Evolutionary conservation across 2,329 filamentous ascomycete genomes (phyloP).

Genomic region (Xylaria sp.): DNA sequence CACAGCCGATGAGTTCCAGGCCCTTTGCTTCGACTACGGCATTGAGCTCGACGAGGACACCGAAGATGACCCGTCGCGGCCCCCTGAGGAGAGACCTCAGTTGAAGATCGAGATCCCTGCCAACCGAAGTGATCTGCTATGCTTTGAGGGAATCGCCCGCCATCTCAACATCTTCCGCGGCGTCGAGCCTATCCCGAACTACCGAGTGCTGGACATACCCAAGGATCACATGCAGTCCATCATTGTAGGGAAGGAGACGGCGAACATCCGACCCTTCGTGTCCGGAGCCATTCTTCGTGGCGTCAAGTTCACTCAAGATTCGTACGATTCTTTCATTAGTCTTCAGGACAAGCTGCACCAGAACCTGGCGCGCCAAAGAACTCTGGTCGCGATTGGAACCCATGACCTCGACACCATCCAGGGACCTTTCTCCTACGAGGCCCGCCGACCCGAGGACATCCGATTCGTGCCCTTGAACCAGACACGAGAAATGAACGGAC

Average conservation of each 20-base stretch:
- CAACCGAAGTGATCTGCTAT: constrained; percentile 20
- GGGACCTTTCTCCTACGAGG: constrained; percentile 96
- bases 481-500: constrained; percentile 77
- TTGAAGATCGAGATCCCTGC: constrained; percentile 21
- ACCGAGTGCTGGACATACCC: constrained; percentile 65
- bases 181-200: constrained; percentile 70
- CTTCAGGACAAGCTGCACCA: constrained; percentile 97
- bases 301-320: constrained; percentile 83
- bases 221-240: constrained; percentile 73
- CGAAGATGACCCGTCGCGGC: constrained; percentile 56
- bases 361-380: constrained; percentile 88
- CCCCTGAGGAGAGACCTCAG: constrained; percentile 17
- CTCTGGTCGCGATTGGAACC: constrained; percentile 93
- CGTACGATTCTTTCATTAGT: constrained; percentile 95
- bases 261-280: constrained; percentile 77
- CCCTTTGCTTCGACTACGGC: constrained; percentile 96
- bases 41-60: constrained; percentile 98
- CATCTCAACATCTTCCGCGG: constrained; percentile 54
- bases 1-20: constrained; percentile 92
- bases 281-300: constrained; percentile 85
- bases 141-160: constrained; percentile 21
- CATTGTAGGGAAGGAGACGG: constrained; percentile 69
- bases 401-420: constrained; percentile 92
- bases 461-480: constrained; percentile 89
- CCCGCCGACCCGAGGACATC: constrained; percentile 84